Evolutionary conservation across 176 grass and related monocot species (phyloP), one percentile per base, ranked within the genome.

Genomic region (Raddia distichophylla): DNA sequence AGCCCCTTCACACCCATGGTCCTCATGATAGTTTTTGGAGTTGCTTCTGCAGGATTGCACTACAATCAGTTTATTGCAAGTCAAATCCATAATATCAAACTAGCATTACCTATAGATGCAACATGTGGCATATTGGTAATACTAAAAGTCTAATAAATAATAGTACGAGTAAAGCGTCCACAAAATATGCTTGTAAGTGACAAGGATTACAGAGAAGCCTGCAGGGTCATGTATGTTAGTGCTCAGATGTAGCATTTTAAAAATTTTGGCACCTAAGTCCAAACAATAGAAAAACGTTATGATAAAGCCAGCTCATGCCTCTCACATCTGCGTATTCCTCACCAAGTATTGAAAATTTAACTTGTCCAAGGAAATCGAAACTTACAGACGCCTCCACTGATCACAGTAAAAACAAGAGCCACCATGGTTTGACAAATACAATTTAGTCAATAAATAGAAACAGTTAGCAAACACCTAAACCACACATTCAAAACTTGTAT

Each of bases 1-100:
- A 97, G 86, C 0, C 91, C 94, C 69, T 97, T 97, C 45, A 97
- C 94, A 11, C 86, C 94, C 91, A 97, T 97, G 76, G 88, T 97
- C 64, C 91, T 87, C 94, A 93, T 83, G 71, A 97, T 89, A 69
- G 91, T 73, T 80, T 97, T 93, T 14, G 91, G 91, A 34, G 91
- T 93, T 73, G 91, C 94, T 82, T 93, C 91, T 93, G 82, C 66
- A 66, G 45, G 47, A 75, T 53, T 81, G 70, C 59, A 52, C 22
- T 61, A 19, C 27, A 60, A 48, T 84, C 20, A 84, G 64, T 51
- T 12, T 59, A 77, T 68, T 7, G 34, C 27, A 69, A 69, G 10
- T 52, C 14, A 46, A 66, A 64, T 62, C 37, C 10, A 55, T 10
- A 45, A 64, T 56, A 35, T 65, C 60, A 64, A 75, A 75, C 33